A percentile compares a stretch with the other conserved stretches of the same genome.
phyloP scores from a whole-genome alignment of 345 rosid species.

The Turnera subulata region DNA sequence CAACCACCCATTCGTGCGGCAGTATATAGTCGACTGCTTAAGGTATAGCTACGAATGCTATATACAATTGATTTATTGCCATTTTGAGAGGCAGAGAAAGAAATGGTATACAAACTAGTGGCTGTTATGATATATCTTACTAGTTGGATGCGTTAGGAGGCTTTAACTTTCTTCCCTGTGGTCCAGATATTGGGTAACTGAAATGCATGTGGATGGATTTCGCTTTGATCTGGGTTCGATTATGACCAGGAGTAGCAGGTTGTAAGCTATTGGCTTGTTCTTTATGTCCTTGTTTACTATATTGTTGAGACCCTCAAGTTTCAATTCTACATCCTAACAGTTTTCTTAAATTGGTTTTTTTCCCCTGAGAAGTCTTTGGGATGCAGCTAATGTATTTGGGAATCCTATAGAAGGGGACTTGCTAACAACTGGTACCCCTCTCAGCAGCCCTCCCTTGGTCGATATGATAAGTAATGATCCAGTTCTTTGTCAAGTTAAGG shows the following conservation, averaged over 20 bases:
- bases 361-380: constrained; percentile 66
- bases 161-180: constrained; percentile 13
- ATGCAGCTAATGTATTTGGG: constrained; percentile 81
- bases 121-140: neutral
- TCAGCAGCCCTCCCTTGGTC: constrained; percentile 76
- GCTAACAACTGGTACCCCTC: constrained; percentile 76
- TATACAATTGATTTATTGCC: neutral
- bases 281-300: constrained; percentile 3
- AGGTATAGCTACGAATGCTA: constrained; percentile 43
- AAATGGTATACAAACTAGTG: neutral
- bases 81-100: neutral
- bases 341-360: constrained; percentile 3
- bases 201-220: constrained; percentile 98
- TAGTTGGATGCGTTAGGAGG: neutral
- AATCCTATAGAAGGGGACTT: constrained; percentile 57
- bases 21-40: constrained; percentile 79
- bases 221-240: constrained; percentile 99
- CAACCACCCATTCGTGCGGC: constrained; percentile 96
- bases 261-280: constrained; percentile 14
- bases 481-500: constrained; percentile 85
- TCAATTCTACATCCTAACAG: neutral
- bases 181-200: constrained; percentile 93
- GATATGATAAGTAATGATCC: constrained; percentile 96
- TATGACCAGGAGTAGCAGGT: constrained; percentile 94
- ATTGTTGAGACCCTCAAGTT: neutral